Evolutionary conservation across 164 flowering plant species (phyloP).

Genomic region (Umbilicus rupestris): DNA sequence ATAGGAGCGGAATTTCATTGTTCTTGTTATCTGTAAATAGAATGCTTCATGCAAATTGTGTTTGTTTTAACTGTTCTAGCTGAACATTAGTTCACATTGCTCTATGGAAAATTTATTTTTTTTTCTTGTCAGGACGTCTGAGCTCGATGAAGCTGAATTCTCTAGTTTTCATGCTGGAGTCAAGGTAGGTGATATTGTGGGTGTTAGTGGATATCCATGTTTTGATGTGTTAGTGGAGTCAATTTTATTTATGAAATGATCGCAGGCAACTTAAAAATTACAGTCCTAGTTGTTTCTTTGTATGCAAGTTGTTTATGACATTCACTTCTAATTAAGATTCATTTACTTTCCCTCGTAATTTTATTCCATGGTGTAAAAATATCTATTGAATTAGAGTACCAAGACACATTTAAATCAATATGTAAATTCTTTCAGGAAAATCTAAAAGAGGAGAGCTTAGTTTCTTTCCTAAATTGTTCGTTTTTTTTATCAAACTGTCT

Average conservation of each 20-base stretch:
- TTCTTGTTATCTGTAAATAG: neutral
- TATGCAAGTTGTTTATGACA: neutral
- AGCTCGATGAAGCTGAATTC: conserved; percentile 60
- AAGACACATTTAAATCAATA: too few species aligned
- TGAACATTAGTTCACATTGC: neutral
- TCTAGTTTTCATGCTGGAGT: conserved; percentile 57
- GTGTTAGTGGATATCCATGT: conserved; percentile 93
- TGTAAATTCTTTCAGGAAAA: conserved; percentile 41
- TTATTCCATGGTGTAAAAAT: too few species aligned
- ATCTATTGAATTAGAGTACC: too few species aligned
- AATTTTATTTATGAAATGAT: too few species aligned
- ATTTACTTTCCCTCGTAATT: too few species aligned
- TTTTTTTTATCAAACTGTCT: conserved; percentile 76
- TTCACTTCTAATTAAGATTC: too few species aligned
- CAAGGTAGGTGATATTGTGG: conserved; percentile 94
- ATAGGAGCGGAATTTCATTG: neutral
- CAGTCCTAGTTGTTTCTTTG: too few species aligned
- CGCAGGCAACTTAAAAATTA: too few species aligned
- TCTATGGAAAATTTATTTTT: neutral
- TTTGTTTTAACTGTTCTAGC: neutral
- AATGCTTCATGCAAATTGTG: neutral
- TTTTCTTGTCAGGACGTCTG: conserved; percentile 44
- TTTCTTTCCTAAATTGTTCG: conserved; percentile 65
- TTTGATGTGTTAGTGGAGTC: neutral
- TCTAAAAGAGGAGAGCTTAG: conserved; percentile 88